A percentile compares a stretch with the other conserved stretches of the same genome.
Conservation (phyloP, 768 basidiomycete genomes). For the Trametes gibbosa region DNA sequence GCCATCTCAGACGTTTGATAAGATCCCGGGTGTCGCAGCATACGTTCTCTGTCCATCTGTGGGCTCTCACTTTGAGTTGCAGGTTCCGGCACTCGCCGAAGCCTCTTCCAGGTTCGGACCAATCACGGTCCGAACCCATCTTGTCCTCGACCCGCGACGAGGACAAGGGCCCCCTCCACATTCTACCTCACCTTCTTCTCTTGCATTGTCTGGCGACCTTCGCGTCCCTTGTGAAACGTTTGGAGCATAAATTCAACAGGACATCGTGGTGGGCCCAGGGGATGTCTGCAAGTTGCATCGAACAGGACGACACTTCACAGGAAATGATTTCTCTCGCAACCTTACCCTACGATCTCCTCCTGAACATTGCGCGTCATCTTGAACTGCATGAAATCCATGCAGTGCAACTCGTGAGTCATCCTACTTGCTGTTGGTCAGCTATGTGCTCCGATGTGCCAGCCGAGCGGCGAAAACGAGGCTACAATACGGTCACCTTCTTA, state of each 20-base stretch:
- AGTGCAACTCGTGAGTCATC: slow-evolving; percentile 55
- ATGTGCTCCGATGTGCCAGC: neutral
- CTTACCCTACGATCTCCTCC: slow-evolving; percentile 68
- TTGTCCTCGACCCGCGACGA: slow-evolving; percentile 11
- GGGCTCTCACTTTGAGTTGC: no score
- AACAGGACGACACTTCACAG: slow-evolving; percentile 18
- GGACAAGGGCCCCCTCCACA: slow-evolving; percentile 13
- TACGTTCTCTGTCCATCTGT: no score
- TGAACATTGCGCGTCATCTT: slow-evolving; percentile 64
- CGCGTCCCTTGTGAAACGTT: neutral
- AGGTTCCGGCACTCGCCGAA: neutral
- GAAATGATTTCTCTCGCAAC: slow-evolving; percentile 35
- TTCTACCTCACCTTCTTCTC: slow-evolving; percentile 2
- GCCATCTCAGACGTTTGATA: no score
- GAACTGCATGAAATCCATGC: slow-evolving; percentile 58
- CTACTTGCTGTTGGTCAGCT: neutral
- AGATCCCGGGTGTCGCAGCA: no score
- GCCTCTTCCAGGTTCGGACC: neutral
- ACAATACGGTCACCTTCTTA: neutral
- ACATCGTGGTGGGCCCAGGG: neutral
- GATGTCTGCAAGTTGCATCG: slow-evolving; percentile 10
- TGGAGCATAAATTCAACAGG: neutral
- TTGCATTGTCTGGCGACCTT: neutral
- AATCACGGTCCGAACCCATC: slow-evolving; percentile 8
- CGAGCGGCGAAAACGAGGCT: neutral